Evolutionary conservation across 2,329 filamentous ascomycete genomes (phyloP), one percentile per base, ranked within the genome.

Genomic region (Nemania sp.): DNA sequence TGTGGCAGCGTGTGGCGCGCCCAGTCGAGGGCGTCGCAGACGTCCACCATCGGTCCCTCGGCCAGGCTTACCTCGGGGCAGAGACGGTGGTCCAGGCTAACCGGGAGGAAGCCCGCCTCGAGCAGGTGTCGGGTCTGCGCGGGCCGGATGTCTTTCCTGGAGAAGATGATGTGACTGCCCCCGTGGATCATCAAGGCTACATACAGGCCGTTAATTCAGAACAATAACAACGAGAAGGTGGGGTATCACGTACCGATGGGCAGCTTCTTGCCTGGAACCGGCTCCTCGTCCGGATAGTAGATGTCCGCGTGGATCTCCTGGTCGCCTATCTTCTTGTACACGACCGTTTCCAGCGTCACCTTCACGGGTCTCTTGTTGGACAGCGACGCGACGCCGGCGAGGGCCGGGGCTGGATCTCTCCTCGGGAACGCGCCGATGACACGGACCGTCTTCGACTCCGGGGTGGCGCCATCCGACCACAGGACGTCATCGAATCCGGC

Each of bases 11-110:
- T 63, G 0, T 69, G 59, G 1, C 76, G 71, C 0, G 73, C 72
- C 79, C 80, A 83, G 0, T 54, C 9, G 1, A 79, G 68, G 1
- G 80, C 78, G 61, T 81, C 78, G 13, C 73, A 67, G 0, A 76
- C 72, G 63, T 84, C 82, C 2, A 65, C 63, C 68, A 84, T 77
- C 0, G 82, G 75, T 0, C 82, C 82, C 1, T 80, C 75, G 3
- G 73, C 49, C 2, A 84, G 65, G 18, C 69, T 77, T 2, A 77
- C 72, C 45, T 83, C 79, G 0, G 81, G 82, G 57, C 81, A 83
- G 1, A 84, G 74, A 0, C 80, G 71, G 61, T 83, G 81, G 65
- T 84, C 81, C 0, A 83, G 54, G 60, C 77, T 80, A 11, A 84
- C 56, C 68, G 0, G 81, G 79, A 2, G 83, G 66, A 42, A 83